Evolutionary conservation across 2,329 filamentous ascomycete species (phyloP).

Genomic region (Cladophialophora psammophila): DNA sequence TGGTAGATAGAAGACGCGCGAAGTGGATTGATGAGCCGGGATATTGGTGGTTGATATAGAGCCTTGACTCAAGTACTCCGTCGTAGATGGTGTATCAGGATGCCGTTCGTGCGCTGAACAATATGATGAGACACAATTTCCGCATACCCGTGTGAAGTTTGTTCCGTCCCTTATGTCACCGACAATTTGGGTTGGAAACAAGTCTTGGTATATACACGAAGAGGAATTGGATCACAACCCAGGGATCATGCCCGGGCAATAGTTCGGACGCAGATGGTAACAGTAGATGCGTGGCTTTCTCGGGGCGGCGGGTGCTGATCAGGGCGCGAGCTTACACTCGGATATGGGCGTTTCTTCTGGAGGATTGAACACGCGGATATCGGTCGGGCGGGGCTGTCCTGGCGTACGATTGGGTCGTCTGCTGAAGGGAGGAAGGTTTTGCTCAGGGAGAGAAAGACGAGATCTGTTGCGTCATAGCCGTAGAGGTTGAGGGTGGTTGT

Average conservation of each 20-base stretch:
- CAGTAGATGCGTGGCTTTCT: slow-evolving; percentile 17
- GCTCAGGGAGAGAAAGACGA: slow-evolving; percentile 3
- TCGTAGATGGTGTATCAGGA: slow-evolving; percentile 2
- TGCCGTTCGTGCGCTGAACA: background rate
- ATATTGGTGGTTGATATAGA: slow-evolving; percentile 23
- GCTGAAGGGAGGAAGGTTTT: background rate
- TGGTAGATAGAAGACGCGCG: slow-evolving; percentile 14
- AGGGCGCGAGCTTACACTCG: slow-evolving; percentile 17
- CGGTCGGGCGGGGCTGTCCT: slow-evolving; percentile 14
- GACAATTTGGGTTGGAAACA: background rate
- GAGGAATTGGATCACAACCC: background rate
- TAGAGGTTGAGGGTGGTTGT: slow-evolving; percentile 1
- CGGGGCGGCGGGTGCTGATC: slow-evolving; percentile 3
- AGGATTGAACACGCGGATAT: slow-evolving; percentile 18
- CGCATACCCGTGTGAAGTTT: slow-evolving; percentile 19
- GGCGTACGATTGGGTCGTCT: slow-evolving; percentile 15
- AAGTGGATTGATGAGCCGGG: slow-evolving; percentile 16
- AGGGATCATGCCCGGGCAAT: slow-evolving; percentile 27
- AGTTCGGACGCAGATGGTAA: slow-evolving; percentile 23
- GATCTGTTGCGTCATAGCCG: slow-evolving; percentile 20
- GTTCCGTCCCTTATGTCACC: slow-evolving; percentile 17
- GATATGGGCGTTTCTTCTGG: slow-evolving; percentile 10
- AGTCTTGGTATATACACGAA: slow-evolving; percentile 17
- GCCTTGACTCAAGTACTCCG: background rate
- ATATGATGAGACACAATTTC: slow-evolving; percentile 13